Percentiles rank a stretch among this genome's conserved stretches.
Evolutionary conservation across 257 asterid species (phyloP).

Genomic region (Schizonepeta tenuifolia): DNA sequence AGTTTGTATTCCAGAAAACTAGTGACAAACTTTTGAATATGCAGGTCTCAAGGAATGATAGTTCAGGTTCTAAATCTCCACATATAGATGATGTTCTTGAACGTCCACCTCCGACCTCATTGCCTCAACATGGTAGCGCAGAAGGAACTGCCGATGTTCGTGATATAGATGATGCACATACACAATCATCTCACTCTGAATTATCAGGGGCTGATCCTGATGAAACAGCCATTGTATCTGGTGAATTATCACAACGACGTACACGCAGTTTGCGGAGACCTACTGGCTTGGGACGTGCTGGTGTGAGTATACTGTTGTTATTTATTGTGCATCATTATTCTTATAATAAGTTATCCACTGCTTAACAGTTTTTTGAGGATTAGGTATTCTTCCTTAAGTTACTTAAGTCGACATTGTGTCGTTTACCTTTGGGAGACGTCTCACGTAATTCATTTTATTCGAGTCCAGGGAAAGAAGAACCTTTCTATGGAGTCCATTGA

Average conservation of each 20-base stretch:
- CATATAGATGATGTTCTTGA: constrained; percentile 36
- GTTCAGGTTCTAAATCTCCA: constrained; percentile 49
- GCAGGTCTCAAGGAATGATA: constrained; percentile 60
- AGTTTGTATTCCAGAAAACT: background rate
- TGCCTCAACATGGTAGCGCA: constrained; percentile 40
- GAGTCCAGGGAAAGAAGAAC: constrained; percentile 81
- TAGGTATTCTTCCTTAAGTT: constrained; percentile 3
- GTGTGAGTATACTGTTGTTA: constrained; percentile 62
- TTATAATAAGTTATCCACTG: background rate
- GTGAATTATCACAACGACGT: constrained; percentile 49
- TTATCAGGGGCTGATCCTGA: constrained; percentile 38
- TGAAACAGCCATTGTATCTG: constrained; percentile 46
- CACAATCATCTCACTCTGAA: constrained; percentile 38
- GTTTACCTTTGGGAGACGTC: constrained; percentile 26
- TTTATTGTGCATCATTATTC: constrained; percentile 6
- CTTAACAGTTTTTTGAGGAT: constrained; percentile 20
- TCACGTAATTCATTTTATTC: constrained; percentile 27
- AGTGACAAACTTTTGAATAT: constrained; percentile 24
- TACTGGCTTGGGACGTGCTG: constrained; percentile 73
- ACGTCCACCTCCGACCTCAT: constrained; percentile 38
- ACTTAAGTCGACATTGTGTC: background rate
- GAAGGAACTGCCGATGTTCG: constrained; percentile 37
- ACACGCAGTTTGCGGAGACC: constrained; percentile 46
- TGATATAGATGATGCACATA: constrained; percentile 39
- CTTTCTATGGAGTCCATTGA: constrained; percentile 86